Conservation (phyloP, 2,329 filamentous ascomycete species). For the Cryphonectria japonica region DNA sequence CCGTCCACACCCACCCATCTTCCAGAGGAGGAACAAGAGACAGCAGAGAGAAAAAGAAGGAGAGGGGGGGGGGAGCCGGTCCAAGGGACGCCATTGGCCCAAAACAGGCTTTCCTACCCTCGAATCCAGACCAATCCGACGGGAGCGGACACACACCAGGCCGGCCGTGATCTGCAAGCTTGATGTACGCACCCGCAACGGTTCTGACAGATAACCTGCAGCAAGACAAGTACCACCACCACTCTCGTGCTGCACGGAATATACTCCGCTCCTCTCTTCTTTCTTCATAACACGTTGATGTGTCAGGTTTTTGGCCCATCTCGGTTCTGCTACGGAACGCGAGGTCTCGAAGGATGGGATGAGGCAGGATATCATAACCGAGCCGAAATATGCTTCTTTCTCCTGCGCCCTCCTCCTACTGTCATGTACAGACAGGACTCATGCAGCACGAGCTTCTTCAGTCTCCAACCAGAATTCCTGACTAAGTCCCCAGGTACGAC, state of each 20-base stretch:
- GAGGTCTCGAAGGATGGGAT: slow-evolving; percentile 15
- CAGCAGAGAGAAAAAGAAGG: neutral
- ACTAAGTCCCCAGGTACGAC: neutral
- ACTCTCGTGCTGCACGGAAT: neutral
- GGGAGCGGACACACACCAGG: neutral
- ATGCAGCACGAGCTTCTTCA: neutral
- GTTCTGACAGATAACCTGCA: slow-evolving; percentile 21
- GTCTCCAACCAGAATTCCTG: neutral
- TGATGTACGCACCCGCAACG: neutral
- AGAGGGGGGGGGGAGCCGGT: too few relatives aligned
- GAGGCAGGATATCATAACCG: slow-evolving; percentile 21
- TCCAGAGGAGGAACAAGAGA: neutral
- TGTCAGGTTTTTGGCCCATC: neutral
- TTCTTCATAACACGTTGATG: neutral
- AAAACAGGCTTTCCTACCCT: neutral
- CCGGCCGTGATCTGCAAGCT: neutral
- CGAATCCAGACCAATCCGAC: neutral
- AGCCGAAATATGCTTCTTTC: neutral
- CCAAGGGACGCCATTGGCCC: neutral
- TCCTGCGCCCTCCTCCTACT: slow-evolving; percentile 6
- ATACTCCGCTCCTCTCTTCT: neutral
- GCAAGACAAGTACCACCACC: slow-evolving; percentile 3
- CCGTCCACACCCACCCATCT: neutral
- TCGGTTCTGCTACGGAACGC: neutral
- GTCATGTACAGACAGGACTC: slow-evolving; percentile 3